Conservation (phyloP, 495 filamentous ascomycete genomes). For the Sordaria brevicollis region DNA sequence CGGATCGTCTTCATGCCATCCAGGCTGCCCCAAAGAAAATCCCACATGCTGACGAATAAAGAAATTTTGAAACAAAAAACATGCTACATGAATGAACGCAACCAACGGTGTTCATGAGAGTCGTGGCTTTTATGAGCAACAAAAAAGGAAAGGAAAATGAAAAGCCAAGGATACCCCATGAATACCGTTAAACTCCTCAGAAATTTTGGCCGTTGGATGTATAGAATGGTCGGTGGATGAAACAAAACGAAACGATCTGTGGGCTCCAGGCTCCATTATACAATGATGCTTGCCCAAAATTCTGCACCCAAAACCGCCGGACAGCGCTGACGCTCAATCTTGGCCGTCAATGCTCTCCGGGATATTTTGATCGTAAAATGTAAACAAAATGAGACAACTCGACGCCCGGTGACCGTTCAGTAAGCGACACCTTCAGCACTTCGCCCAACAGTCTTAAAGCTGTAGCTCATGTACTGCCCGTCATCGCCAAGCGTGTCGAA, state of each 20-base stretch:
- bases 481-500: conserved; percentile 56
- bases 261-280: background rate
- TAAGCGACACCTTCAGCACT: conserved; percentile 25
- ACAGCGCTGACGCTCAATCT: background rate
- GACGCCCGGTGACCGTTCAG: conserved; percentile 1
- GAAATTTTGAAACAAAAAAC: background rate
- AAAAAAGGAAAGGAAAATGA: background rate
- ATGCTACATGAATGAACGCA: background rate
- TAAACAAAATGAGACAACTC: background rate
- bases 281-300: background rate
- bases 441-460: conserved; percentile 41
- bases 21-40: background rate
- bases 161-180: background rate
- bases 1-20: background rate
- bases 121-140: background rate
- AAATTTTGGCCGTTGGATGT: background rate
- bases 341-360: background rate
- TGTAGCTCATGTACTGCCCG: conserved; percentile 37
- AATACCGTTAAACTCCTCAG: background rate
- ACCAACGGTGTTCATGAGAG: background rate
- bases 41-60: background rate
- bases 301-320: background rate
- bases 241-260: background rate
- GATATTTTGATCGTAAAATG: background rate
- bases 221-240: background rate